These are phyloP conservation scores for Pezicula radicicola DNA, from an alignment of 2,329 filamentous ascomycete species.

Conservation along the genomic window DNA sequence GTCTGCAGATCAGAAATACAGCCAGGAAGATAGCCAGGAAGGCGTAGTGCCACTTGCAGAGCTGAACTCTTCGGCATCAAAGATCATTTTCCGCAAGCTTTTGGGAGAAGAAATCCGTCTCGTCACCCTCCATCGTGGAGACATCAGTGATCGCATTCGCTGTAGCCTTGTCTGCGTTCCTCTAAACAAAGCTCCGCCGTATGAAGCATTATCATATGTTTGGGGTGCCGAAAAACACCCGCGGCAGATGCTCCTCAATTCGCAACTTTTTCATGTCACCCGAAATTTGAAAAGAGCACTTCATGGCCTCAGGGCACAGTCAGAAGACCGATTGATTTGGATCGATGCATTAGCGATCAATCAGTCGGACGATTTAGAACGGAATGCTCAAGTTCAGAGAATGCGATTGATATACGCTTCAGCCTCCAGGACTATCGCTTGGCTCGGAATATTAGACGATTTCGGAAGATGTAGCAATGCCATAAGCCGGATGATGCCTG, in stretches of 20 bases:
- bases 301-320: background rate
- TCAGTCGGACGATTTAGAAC: slow-evolving; percentile 1
- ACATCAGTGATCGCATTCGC: background rate
- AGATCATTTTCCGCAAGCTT: too few relatives aligned
- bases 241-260: background rate
- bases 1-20: too few relatives aligned
- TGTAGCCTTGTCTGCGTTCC: background rate
- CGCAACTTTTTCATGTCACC: background rate
- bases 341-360: slow-evolving; percentile 7
- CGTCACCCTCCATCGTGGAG: background rate
- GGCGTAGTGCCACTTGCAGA: too few relatives aligned
- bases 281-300: background rate
- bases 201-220: slow-evolving; percentile 25
- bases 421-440: too few relatives aligned
- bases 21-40: too few relatives aligned
- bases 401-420: slow-evolving; percentile 3
- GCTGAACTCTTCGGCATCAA: too few relatives aligned
- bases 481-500: too few relatives aligned
- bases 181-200: background rate
- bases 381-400: background rate
- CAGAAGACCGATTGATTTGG: background rate
- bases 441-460: too few relatives aligned
- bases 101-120: background rate
- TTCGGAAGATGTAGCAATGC: too few relatives aligned
- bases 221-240: background rate